Conservation (phyloP, 371 early-diverging fungal genomes). For the Phascolomyces articulosus region DNA sequence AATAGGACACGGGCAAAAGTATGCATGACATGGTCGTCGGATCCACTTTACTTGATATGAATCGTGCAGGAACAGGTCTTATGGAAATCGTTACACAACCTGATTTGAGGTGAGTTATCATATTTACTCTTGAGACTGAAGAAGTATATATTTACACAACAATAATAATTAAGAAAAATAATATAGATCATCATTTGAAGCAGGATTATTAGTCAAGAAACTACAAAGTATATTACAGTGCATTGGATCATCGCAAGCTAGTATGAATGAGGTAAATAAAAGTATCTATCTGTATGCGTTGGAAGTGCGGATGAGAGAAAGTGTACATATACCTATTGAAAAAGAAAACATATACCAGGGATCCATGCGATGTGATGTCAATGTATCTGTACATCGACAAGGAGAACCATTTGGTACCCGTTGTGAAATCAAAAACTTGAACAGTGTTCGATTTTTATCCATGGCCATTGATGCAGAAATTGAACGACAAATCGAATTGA, state of each 20-base stretch:
- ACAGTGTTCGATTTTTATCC: constrained; percentile 74
- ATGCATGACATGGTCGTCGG: constrained; percentile 67
- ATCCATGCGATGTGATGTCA: constrained; percentile 91
- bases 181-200: constrained; percentile 70
- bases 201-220: constrained; percentile 76
- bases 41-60: constrained; percentile 76
- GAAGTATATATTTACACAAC: neutral
- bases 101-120: constrained; percentile 58
- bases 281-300: too few species aligned
- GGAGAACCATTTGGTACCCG: constrained; percentile 69
- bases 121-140: too few species aligned
- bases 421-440: constrained; percentile 91
- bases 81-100: constrained; percentile 93
- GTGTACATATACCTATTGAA: too few species aligned
- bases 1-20: constrained; percentile 84
- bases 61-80: constrained; percentile 85
- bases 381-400: constrained; percentile 76
- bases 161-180: neutral
- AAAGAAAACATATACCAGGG: constrained; percentile 50
- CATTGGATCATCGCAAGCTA: constrained; percentile 74
- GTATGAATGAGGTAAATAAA: constrained; percentile 78
- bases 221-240: constrained; percentile 75
- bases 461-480: constrained; percentile 83
- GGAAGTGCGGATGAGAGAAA: too few species aligned
- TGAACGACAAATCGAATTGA: constrained; percentile 65